Evolutionary conservation across 208 protist genomes (phyloP), one percentile per base, ranked within the genome.

Genomic region (Angomonas deanei): DNA sequence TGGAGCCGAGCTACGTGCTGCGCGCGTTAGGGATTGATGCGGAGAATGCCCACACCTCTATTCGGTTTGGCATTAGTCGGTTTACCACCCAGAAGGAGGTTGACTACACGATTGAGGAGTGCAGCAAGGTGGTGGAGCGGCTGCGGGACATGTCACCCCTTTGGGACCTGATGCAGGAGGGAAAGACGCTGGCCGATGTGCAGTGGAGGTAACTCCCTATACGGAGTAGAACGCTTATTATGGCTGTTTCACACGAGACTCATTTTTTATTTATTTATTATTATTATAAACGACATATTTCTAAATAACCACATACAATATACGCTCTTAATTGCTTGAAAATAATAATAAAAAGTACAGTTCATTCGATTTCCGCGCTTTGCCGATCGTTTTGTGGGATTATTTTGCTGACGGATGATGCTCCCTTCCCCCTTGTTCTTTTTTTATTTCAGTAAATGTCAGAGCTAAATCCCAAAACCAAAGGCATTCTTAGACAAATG

Each of bases 1-100:
- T 99, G 19, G 98, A 99, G 84, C 98, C 98, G 23, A 98, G 94
- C 46, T 99, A 99, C 72, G 98, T 99, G 0, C 86, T 99, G 15
- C 88, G 98, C 32, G 98, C 98, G 5, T 84, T 99, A n/a, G 97
- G 98, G 59, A 84, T 99, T 2, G 82, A 96, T 38, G 98, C 99
- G 34, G 98, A 99, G 31, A 93, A 99, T 65, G 98, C 98, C 8
- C 98, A 99, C 77, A 99, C 97, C n/a, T 98, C 96, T 3, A 94
- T 99, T 53, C 96, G 98, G 73, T 99, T 99, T 65, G 97, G 98
- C 63, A 97, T 99, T 55, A 90, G 97, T 42, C 89, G 98, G 55
- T 99, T 99, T 78, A 99, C 98, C 5, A 99, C 98, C 1, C 86
- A 97, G 66, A 84, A 90, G 62, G 95, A 98, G 80, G 76, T 98